A percentile compares a stretch with the other conserved stretches of the same genome.
phyloP scores from a whole-genome alignment of 495 filamentous ascomycete genomes.

The Penicillium daleae region DNA sequence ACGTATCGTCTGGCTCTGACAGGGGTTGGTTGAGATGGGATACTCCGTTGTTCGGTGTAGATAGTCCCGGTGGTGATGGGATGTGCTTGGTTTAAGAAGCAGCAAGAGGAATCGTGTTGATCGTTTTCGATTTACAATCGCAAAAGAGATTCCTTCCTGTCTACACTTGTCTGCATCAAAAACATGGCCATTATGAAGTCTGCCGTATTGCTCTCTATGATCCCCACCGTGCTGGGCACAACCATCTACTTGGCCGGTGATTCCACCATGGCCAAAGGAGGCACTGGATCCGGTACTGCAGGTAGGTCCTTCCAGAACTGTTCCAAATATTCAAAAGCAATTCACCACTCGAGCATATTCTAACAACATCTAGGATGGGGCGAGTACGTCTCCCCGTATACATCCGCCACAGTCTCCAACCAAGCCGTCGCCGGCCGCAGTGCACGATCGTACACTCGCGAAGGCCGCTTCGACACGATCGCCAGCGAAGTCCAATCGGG shows the following conservation, averaged over 20 bases:
- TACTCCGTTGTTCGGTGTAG: not conserved
- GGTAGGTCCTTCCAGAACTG: conserved; percentile 17
- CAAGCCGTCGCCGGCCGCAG: conserved; percentile 62
- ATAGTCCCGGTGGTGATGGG: not conserved
- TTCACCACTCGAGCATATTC: not conserved
- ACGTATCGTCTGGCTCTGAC: conserved; percentile 19
- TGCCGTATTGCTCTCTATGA: conserved; percentile 24
- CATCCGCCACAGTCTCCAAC: conserved; percentile 54
- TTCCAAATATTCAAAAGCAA: not conserved
- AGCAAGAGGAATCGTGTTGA: not conserved
- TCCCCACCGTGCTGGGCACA: conserved; percentile 33
- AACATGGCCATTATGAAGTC: conserved; percentile 30
- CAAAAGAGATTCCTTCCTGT: not conserved
- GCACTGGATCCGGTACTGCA: conserved; percentile 39
- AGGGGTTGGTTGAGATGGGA: not conserved
- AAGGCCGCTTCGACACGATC: conserved; percentile 61
- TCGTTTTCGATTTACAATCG: not conserved
- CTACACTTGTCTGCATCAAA: not conserved
- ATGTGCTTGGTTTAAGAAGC: not conserved
- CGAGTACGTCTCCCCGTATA: conserved; percentile 55
- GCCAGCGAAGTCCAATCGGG: conserved; percentile 48
- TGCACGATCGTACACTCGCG: conserved; percentile 62
- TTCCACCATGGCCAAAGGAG: conserved; percentile 57
- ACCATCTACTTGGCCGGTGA: conserved; percentile 60
- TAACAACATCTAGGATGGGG: conserved; percentile 57